Evolutionary conservation across 805 yeast species (phyloP), one percentile per base, ranked within the genome.

Genomic region (Sugiyamaella qingdaonensis): DNA sequence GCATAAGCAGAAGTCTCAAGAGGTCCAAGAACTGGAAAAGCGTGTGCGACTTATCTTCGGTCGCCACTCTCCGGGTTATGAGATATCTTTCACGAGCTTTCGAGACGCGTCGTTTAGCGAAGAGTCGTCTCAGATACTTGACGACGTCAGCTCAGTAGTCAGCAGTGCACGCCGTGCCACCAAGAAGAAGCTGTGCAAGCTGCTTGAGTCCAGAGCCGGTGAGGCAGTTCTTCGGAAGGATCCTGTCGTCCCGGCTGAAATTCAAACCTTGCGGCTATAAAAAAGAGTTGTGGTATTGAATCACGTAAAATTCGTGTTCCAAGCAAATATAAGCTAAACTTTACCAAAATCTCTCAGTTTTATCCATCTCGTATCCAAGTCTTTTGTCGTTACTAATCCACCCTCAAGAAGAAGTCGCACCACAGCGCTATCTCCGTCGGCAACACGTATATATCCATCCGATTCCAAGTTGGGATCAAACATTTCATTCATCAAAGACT

Each of bases 321-420:
- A 24, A 24, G 29, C 7, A 24, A 24, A 24, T 24, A 24, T 24
- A 24, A 24, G 7, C 14, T 32, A 31, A 18, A 36, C 37, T 19
- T 32, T 45, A 10, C 62, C 62, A 24, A 54, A 58, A 31, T 54
- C 57, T 14, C 62, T 44, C 18, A 58, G 55, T 33, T 49, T 45
- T n/a, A 58, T 53, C 16, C 27, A 39, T 7, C 49, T 24, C 19
- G 54, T 43, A 33, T 55, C 55, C 8, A 18, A 42, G 4, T 48
- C 51, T 16, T 46, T 44, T 13, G 46, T 41, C 1, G 55, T 56
- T 10, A 57, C 46, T n/a, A 57, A 43, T 16, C 54, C 58, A 7
- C 58, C 58, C 4, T 44, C 34, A 14, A 57, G 37, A 14, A 58
- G 32, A 36, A 58, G 54, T 33, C 54, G 48, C 9, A 51, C 50